Base-by-base conservation (phyloP, 768 basidiomycete species). In the Trametes maxima region DNA sequence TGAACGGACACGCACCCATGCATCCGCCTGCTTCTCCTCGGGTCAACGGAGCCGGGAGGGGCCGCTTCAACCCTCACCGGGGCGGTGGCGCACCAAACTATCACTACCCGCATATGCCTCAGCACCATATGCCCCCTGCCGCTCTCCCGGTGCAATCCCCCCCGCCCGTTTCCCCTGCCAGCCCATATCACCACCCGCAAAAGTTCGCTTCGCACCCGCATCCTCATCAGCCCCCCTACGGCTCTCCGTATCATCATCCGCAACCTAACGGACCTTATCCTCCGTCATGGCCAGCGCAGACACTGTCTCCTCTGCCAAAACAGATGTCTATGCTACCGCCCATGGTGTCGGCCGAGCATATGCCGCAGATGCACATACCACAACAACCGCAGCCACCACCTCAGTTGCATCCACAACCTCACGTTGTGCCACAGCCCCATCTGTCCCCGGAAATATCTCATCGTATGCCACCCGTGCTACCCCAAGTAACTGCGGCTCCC, bases 271-370 rank as follows among this genome's bases (percentile, higher is more conserved):
- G 69, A 43, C 69, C 74, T 35, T 79, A 76, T 61, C 67, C 69
- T n/a, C 70, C 80, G 22, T 72, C 78, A 24, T 85, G 82, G 82
- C 76, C 78, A 42, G 62, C 74, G 47, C 78, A 79, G 57, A 78
- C 80, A 28, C 78, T 84, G 24, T 87, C 86, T 0, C 85, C 85
- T 1, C 67, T 86, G 24, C 87, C 87, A 59, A 87, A 87, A 74
- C 87, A 87, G 60, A 76, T 86, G 1, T 80, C 83, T 10, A 83
- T 83, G 68, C 66, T 67, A 5, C 64, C 67, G 3, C 62, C 67
- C 3, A 59, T 64, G 57, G 51, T 50, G 2, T 50, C 54, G 2
- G 14, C 57, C 21, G 62, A 64, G 49, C 48, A 56, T 19, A 43
- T 62, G 12, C 54, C 60, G 2, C 60, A 62, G 42, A 21, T 62